Conservation (phyloP, 192 early-diverging fungal genomes). For the Linnemannia hyalina region DNA sequence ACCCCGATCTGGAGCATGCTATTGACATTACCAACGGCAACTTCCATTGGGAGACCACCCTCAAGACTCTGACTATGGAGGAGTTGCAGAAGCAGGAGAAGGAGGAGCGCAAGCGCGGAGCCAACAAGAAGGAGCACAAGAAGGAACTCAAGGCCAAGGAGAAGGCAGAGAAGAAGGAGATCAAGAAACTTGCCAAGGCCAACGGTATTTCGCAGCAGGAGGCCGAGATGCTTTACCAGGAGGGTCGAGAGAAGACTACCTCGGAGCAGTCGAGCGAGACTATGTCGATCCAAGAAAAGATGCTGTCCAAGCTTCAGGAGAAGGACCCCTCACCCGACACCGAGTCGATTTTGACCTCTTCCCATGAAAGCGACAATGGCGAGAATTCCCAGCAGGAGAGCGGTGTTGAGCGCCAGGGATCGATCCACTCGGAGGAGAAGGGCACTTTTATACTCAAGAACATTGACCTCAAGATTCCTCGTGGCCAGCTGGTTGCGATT, state of each 20-base stretch:
- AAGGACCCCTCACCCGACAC: conserved; percentile 51
- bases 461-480: conserved; percentile 58
- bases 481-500: conserved; percentile 79
- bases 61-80: conserved; percentile 52
- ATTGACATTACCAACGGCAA: conserved; percentile 70
- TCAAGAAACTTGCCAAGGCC: conserved; percentile 46
- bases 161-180: conserved; percentile 43
- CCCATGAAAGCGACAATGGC: background rate
- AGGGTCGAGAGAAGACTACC: conserved; percentile 12
- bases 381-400: background rate
- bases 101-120: conserved; percentile 50
- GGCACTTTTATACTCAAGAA: conserved; percentile 59
- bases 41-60: conserved; percentile 75
- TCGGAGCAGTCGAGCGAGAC: conserved; percentile 54
- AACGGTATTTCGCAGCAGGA: conserved; percentile 30
- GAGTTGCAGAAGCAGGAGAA: conserved; percentile 55
- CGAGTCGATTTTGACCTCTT: conserved; percentile 34
- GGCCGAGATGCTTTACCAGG: conserved; percentile 34
- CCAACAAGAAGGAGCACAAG: conserved; percentile 51
- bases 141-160: conserved; percentile 56
- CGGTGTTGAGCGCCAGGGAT: background rate
- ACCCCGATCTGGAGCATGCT: conserved; percentile 60
- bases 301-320: conserved; percentile 28
- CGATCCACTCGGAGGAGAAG: conserved; percentile 61
- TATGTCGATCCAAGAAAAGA: conserved; percentile 52